These are phyloP conservation scores for Cyclotella baltica DNA, from an alignment of 108 stramenopile genomes.

Conservation along the genomic window DNA sequence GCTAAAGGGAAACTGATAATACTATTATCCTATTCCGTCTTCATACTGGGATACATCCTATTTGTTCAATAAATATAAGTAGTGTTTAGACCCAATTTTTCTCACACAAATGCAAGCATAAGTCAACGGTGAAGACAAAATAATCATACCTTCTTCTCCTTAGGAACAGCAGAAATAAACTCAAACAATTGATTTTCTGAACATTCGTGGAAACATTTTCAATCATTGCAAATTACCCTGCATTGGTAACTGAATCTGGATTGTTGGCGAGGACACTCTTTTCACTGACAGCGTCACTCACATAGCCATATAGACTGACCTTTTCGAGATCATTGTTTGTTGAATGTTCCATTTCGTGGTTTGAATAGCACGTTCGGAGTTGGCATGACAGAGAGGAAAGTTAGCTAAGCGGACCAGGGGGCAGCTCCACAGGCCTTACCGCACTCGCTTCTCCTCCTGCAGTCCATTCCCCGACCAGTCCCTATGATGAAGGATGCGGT, in stretches of 20 bases:
- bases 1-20: conserved; percentile 87
- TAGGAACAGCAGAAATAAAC: conserved; percentile 88
- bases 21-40: conserved; percentile 86
- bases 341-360: neutral
- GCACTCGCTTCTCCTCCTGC: conserved; percentile 87
- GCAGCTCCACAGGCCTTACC: conserved; percentile 12
- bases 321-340: conserved; percentile 65
- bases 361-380: neutral
- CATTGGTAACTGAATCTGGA: conserved; percentile 90
- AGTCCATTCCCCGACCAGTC: neutral
- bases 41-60: conserved; percentile 68
- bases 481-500: conserved; percentile 1
- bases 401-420: conserved; percentile 32
- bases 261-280: conserved; percentile 93
- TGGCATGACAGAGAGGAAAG: neutral
- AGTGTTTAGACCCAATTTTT: too few relatives aligned
- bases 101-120: neutral
- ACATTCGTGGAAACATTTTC: conserved; percentile 65
- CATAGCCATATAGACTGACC: conserved; percentile 85
- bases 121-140: neutral
- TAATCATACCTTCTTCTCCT: conserved; percentile 67
- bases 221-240: conserved; percentile 93
- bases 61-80: neutral
- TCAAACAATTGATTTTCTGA: conserved; percentile 82
- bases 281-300: conserved; percentile 74